Evolutionary conservation across 495 filamentous ascomycete species (phyloP).

Genomic region (Xylaria bambusicola): DNA sequence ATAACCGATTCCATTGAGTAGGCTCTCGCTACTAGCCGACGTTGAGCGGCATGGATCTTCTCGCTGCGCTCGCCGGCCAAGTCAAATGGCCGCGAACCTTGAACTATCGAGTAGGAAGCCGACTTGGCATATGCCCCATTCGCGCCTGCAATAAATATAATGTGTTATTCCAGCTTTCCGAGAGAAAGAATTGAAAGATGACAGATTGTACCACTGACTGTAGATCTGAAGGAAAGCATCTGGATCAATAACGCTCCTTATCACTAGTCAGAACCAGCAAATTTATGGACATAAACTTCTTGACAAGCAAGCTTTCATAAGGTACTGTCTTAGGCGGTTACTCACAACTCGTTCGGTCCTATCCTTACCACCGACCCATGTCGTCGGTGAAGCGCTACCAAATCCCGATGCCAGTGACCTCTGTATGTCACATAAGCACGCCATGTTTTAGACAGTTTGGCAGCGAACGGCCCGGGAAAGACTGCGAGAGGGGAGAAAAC

Average conservation of each 20-base stretch:
- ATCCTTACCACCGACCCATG: slow-evolving; percentile 15
- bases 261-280: neutral
- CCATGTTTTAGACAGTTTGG: slow-evolving; percentile 13
- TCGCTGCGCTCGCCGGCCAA: slow-evolving; percentile 17
- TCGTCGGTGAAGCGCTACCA: neutral
- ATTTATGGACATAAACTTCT: neutral
- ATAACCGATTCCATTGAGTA: slow-evolving; percentile 21
- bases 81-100: slow-evolving; percentile 20
- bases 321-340: neutral
- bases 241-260: slow-evolving; percentile 10
- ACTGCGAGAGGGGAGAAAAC: slow-evolving; percentile 2
- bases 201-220: neutral
- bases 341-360: slow-evolving; percentile 15
- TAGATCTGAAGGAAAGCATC: slow-evolving; percentile 11
- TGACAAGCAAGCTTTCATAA: neutral
- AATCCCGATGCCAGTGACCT: slow-evolving; percentile 8
- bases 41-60: slow-evolving; percentile 19
- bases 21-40: slow-evolving; percentile 18
- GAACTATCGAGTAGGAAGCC: slow-evolving; percentile 2
- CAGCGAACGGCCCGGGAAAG: slow-evolving; percentile 8
- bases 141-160: neutral
- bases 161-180: neutral
- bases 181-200: neutral
- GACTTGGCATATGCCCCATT: slow-evolving; percentile 14
- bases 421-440: slow-evolving; percentile 9